Evolutionary conservation across 306 rosid species (phyloP), one percentile per base, ranked within the genome.

Genomic region (Erythrophleum fordii): DNA sequence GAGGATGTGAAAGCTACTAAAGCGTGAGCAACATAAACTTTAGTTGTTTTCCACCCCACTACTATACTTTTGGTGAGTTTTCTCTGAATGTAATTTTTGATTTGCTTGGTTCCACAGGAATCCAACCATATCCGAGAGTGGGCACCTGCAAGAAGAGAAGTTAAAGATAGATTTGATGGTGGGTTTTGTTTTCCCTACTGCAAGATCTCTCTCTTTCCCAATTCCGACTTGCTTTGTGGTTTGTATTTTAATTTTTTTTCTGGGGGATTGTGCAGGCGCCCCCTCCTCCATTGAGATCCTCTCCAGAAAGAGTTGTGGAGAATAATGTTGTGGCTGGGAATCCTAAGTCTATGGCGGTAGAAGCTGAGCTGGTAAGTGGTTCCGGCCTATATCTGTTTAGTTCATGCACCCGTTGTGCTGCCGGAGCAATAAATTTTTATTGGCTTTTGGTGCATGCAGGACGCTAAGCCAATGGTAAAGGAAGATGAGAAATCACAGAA

Each of bases 161-260:
- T 87, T 85, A 75, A 89, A 86, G 87, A 93, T 96, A 86, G 98
- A 96, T 89, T 91, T 96, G 87, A 96, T 93, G 99, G 99, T 96
- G 88, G 60, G 84, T 81, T 81, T 77, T 20, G 52, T 55, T 79
- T 67, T 41, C 77, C 58, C 31, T 31, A 6, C 23, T 11, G 45
- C 77, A 56, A 34, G 28, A 55, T 73, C 69, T 65, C 45, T 49
- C 61, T 76, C 61, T 58, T 70, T 58, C 31, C 11, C 3, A 26
- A 73, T 11, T 12, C 5, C 25, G 6, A 39, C 49, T 25, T 34
- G 2, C 18, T 37, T 0, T 22, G 31, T 0, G 42, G 34, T 53
- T 0, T 62, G 17, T 25, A 0, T 11, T 73, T 55, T 17, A 25
- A 18, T 37, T 60, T 81, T 61, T 62, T 61, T 26, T 75, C 12